phyloP scores from a whole-genome alignment of 352 stramenopile genomes.

The Halophytophthora polymorphica region DNA sequence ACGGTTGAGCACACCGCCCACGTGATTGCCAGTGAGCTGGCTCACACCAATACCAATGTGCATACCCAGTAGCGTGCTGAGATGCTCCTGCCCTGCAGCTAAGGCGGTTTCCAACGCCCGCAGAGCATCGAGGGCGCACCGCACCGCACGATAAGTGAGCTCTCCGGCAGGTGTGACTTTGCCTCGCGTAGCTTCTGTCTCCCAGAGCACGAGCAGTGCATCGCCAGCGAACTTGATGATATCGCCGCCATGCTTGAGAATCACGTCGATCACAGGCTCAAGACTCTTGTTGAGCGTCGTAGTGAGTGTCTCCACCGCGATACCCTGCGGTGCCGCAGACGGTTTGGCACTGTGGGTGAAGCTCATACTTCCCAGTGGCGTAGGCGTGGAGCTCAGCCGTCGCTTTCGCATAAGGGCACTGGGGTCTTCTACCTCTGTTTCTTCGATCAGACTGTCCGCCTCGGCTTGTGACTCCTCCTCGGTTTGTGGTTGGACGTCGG shows the following conservation, averaged over 20 bases:
- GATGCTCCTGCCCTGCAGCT: conserved; percentile 3
- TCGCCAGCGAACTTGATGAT: conserved; percentile 86
- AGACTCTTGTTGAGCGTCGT: conserved; percentile 79
- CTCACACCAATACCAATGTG: conserved; percentile 83
- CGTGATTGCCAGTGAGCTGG: conserved; percentile 70
- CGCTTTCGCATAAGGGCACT: conserved; percentile 43
- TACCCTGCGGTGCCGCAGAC: conserved; percentile 42
- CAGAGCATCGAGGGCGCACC: conserved; percentile 58
- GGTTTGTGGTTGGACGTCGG: conserved; percentile 1
- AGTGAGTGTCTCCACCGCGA: conserved; percentile 68
- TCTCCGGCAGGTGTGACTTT: conserved; percentile 35
- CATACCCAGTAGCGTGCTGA: conserved; percentile 52
- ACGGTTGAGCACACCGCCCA: conserved; percentile 75
- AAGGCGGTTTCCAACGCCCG: conserved; percentile 28
- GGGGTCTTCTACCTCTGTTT: conserved; percentile 13
- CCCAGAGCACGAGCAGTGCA: conserved; percentile 80
- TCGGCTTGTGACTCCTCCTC: conserved; percentile 6
- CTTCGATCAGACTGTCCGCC: conserved; percentile 6
- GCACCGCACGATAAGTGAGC: conserved; percentile 53
- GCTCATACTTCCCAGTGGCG: conserved; percentile 23
- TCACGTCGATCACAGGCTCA: conserved; percentile 75
- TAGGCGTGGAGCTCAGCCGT: conserved; percentile 19
- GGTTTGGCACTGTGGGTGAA: conserved; percentile 53
- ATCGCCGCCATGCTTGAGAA: conserved; percentile 65
- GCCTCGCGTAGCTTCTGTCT: conserved; percentile 50